Conservation (phyloP, 331 rosid genomes). For the Malus hybrid region DNA sequence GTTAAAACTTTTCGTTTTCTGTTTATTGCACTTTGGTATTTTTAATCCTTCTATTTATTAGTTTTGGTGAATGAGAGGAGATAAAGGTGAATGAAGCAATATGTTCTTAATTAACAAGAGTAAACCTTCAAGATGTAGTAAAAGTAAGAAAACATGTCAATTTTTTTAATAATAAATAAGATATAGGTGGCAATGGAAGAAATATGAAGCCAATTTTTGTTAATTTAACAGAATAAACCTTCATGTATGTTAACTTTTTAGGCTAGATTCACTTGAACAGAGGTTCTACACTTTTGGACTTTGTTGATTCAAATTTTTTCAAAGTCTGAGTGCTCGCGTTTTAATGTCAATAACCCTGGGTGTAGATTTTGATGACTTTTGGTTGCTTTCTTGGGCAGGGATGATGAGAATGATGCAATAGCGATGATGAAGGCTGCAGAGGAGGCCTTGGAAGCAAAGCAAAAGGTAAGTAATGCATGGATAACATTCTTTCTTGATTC, state of each 20-base stretch:
- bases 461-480: slow-evolving; percentile 49
- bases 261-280: background rate
- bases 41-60: background rate
- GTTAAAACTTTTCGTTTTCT: background rate
- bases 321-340: background rate
- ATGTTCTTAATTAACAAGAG: background rate
- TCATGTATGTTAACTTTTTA: background rate
- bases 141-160: background rate
- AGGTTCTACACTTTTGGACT: background rate
- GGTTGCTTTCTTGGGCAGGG: slow-evolving; percentile 42
- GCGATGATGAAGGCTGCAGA: slow-evolving; percentile 82
- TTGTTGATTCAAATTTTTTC: background rate
- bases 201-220: background rate
- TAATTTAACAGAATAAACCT: background rate
- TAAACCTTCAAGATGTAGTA: background rate
- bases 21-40: background rate
- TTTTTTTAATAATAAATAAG: background rate
- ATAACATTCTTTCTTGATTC: background rate
- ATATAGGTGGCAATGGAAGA: background rate
- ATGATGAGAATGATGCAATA: slow-evolving; percentile 71
- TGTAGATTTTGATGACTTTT: slow-evolving; percentile 27
- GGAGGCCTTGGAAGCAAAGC: slow-evolving; percentile 71
- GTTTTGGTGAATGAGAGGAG: background rate
- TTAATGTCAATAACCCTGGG: slow-evolving; percentile 10
- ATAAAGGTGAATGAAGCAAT: background rate